phyloP scores from a whole-genome alignment of 148 eudicot genomes.

The Dysphania ambrosioides region DNA sequence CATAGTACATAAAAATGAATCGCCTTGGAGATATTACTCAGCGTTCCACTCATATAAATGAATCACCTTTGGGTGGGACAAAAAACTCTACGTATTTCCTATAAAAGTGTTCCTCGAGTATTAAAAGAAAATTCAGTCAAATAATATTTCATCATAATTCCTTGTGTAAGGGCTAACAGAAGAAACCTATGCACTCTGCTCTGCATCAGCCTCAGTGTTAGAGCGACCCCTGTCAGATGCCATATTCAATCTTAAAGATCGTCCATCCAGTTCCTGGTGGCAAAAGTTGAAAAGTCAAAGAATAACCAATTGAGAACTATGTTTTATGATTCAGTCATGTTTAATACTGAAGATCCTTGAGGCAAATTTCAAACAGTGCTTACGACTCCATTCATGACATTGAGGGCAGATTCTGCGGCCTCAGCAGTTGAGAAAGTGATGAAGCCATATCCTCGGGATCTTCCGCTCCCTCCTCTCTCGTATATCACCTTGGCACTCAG shows the following conservation, averaged over 20 bases:
- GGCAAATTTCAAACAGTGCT: conserved; percentile 17
- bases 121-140: neutral
- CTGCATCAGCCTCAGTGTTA: conserved; percentile 25
- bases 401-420: conserved; percentile 62
- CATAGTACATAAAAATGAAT: neutral
- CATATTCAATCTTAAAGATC: conserved; percentile 60
- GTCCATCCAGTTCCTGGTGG: conserved; percentile 69
- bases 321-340: neutral
- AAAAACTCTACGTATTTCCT: conserved; percentile 6
- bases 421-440: conserved; percentile 66
- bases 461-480: conserved; percentile 64
- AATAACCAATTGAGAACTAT: neutral
- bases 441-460: conserved; percentile 89
- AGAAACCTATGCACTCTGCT: conserved; percentile 37
- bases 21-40: neutral
- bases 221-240: conserved; percentile 47
- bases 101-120: neutral
- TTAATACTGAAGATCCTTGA: neutral
- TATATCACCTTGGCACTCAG: conserved; percentile 76
- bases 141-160: neutral
- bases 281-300: neutral
- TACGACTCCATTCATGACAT: conserved; percentile 73
- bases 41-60: neutral
- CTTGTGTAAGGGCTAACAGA: conserved; percentile 21
- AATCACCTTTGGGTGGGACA: neutral